phyloP scores from a whole-genome alignment of 192 early-diverging fungal genomes.

The Spinellus fusiger region DNA sequence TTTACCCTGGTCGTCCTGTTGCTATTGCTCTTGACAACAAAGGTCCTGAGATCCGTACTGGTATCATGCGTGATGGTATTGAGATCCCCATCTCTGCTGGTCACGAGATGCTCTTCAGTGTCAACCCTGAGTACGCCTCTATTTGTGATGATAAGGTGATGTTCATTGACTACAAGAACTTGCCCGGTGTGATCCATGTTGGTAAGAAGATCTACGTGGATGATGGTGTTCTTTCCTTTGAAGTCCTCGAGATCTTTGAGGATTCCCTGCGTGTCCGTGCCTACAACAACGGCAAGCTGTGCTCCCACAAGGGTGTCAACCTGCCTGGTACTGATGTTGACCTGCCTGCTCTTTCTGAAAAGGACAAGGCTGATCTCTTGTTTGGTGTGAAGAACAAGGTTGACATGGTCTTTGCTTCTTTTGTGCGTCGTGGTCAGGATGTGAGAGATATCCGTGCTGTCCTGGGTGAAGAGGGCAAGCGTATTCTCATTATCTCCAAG shows the following conservation, averaged over 20 bases:
- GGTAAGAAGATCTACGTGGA: conserved; percentile 84
- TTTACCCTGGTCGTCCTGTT: conserved; percentile 45
- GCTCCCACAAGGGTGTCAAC: conserved; percentile 95
- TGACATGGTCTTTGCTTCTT: conserved; percentile 94
- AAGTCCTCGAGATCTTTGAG: conserved; percentile 69
- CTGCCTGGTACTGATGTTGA: conserved; percentile 87
- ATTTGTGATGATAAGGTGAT: conserved; percentile 58
- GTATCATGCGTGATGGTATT: conserved; percentile 65
- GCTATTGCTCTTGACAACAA: conserved; percentile 84
- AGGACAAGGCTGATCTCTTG: conserved; percentile 83
- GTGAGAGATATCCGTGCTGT: conserved; percentile 83
- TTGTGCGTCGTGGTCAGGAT: conserved; percentile 91
- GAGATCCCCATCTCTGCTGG: conserved; percentile 67
- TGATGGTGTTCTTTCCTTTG: conserved; percentile 93
- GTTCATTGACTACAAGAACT: conserved; percentile 79
- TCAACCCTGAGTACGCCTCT: conserved; percentile 55
- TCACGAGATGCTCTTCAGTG: conserved; percentile 75
- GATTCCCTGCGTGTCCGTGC: conserved; percentile 63
- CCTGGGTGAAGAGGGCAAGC: conserved; percentile 71
- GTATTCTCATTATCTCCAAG: conserved; percentile 95
- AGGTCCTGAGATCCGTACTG: conserved; percentile 85
- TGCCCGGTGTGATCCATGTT: conserved; percentile 66
- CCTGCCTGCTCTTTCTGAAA: conserved; percentile 91
- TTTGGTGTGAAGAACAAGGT: conserved; percentile 95
- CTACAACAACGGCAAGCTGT: conserved; percentile 81